Evolutionary conservation across 164 flowering plant genomes (phyloP), one percentile per base, ranked within the genome.

Genomic region (Paratinospora sagittata): DNA sequence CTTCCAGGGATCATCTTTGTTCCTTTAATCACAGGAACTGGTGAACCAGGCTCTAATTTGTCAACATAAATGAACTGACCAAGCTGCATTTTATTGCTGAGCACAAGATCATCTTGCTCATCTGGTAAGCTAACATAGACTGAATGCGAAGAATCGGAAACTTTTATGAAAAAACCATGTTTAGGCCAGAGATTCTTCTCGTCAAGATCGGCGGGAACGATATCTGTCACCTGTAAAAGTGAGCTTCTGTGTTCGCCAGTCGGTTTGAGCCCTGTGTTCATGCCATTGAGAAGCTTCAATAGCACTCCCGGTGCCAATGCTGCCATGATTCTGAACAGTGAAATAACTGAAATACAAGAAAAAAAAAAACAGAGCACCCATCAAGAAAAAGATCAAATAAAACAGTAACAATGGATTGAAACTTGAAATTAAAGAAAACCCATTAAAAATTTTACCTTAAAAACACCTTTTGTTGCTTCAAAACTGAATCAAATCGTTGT

Each of bases 11-110:
- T 78, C 2, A 88, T 92, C 70, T 91, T 92, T 3, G 89, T 81
- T 10, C 96, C 99, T 73, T 80, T 84, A 1, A 89, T 79, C 33
- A 91, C 72, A 0, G 98, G 98, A 36, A 92, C 95, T 0, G 98
- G 97, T 0, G 97, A 90, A 3, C 94, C 98, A 0, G 96, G 97
- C 77, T 95, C 97, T 62, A 95, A 69, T 66, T 79, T 81, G 9
- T 95, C 97, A 0, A 95, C 94, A 72, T 90, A 90, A 3, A 90
- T 87, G 82, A 88, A 92, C 81, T 95, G 99, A 24, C 98, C 99
- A 7, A 95, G 82, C 82, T 92, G 97, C 88, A 95, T 84, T 72
- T 88, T 88, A 81, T 95, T 85, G 84, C 94, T 92, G 10, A 95
- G 80, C 62, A 95, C 97, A 30, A 95, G 87, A 72, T 95, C 97